Base-by-base conservation (phyloP, 495 filamentous ascomycete genomes). In the Xylaria venustula region DNA sequence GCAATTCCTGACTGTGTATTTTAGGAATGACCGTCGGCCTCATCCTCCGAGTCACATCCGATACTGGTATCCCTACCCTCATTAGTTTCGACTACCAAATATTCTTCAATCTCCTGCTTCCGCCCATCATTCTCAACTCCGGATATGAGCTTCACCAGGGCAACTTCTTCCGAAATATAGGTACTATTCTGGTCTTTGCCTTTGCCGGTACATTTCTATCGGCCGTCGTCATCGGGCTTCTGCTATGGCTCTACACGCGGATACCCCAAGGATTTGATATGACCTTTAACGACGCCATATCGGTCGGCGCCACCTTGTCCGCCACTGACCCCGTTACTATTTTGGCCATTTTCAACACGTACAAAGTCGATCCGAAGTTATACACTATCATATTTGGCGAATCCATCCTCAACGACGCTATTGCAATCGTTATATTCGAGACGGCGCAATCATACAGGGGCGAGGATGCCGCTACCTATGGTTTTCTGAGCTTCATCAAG, bases 321-420 rank as follows among this genome's bases (percentile, higher is more conserved):
- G 94, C 94, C 55, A 98, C 94, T 0, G 94, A 98, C 69, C 94
- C 94, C 0, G 92, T 98, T 49, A 98, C 94, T 0, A 97, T 98
- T 65, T 81, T 98, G 32, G 94, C 94, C 53, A 98, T 98, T 58
- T 98, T 98, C 85, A 98, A 97, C 70, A 88, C 95, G 1, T 98
- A 97, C 81, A 97, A 97, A 75, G 94, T 98, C 52, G 94, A 98
- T 72, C 94, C 94, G 9, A 97, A 97, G 75, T 83, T 98, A 5
- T 98, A 98, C 72, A 98, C 94, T 7, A 83, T 98, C 65, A 98
- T 98, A 59, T 98, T 98, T 72, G 94, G 94, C 66, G 94, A 98
- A 74, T 96, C 93, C 32, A 98, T 98, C 53, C 77, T 98, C 49
- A 98, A 98, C 71, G 94, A 98, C 80, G 94, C 94, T 17, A 91